A percentile compares a stretch with the other conserved stretches of the same genome.
Evolutionary conservation across 441 rosid species (phyloP).

Genomic region (Adansonia madagascariensis): DNA sequence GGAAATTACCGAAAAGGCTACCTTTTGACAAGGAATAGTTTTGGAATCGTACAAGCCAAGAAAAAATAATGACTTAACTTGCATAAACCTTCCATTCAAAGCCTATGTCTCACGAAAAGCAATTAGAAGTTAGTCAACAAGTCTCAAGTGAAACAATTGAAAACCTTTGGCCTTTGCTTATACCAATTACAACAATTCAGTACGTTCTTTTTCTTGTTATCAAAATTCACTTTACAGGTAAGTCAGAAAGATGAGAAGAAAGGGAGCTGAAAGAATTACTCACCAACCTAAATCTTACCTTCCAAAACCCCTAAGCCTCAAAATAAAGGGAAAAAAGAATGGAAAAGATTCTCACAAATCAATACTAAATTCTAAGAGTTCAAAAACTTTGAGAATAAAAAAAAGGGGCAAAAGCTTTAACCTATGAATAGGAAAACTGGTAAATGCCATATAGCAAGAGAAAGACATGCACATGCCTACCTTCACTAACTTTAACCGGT

Average conservation of each 20-base stretch:
- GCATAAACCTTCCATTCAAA: background rate
- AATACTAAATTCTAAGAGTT: constrained; percentile 40
- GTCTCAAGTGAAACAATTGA: constrained; percentile 32
- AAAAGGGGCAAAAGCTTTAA: background rate
- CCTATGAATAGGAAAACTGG: constrained; percentile 28
- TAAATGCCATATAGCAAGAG: constrained; percentile 41
- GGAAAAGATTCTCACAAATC: constrained; percentile 43
- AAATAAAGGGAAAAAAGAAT: background rate
- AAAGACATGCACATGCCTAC: constrained; percentile 49
- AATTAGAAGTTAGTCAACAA: no score
- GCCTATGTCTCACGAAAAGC: background rate
- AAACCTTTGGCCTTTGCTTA: constrained; percentile 37
- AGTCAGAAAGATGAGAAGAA: constrained; percentile 34
- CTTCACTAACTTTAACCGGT: constrained; percentile 48
- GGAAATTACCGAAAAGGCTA: background rate
- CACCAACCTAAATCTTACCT: constrained; percentile 47
- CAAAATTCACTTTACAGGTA: constrained; percentile 74
- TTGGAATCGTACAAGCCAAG: background rate
- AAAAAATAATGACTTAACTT: no score
- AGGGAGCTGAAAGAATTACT: constrained; percentile 34
- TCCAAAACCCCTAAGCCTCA: constrained; percentile 43
- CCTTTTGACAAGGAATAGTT: background rate
- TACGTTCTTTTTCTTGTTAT: constrained; percentile 51
- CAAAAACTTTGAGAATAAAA: constrained; percentile 22
- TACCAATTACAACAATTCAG: constrained; percentile 62